phyloP scores from a whole-genome alignment of 805 yeast species.

The Kodamaea fukazawae region DNA sequence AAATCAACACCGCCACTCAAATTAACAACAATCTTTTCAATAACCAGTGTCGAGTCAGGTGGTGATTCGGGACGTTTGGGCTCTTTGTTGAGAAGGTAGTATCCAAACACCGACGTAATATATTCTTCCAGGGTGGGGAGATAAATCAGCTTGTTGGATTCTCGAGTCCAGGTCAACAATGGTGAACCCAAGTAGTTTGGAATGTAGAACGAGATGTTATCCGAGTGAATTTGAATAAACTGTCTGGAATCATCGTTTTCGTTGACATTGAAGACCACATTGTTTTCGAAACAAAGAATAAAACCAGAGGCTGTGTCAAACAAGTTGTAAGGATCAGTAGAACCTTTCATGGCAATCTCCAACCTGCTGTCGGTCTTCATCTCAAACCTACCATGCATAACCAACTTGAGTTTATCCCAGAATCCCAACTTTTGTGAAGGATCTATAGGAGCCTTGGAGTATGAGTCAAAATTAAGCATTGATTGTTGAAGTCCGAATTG shows the following conservation, averaged over 20 bases:
- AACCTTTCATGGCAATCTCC: slow-evolving; percentile 66
- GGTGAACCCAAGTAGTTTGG: slow-evolving; percentile 66
- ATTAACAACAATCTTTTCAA: slow-evolving; percentile 55
- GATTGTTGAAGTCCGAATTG: slow-evolving; percentile 82
- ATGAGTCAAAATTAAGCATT: slow-evolving; percentile 73
- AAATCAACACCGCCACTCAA: slow-evolving; percentile 61
- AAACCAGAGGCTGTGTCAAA: slow-evolving; percentile 73
- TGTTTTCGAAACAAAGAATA: slow-evolving; percentile 63
- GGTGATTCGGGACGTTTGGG: slow-evolving; percentile 3
- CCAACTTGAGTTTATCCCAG: slow-evolving; percentile 84
- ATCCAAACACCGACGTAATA: slow-evolving; percentile 48
- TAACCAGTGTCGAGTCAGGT: slow-evolving; percentile 11
- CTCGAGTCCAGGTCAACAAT: slow-evolving; percentile 57
- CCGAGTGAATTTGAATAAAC: slow-evolving; percentile 62
- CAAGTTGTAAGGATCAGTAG: slow-evolving; percentile 74
- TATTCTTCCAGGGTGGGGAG: slow-evolving; percentile 45
- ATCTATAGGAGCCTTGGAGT: slow-evolving; percentile 87
- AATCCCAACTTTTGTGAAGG: slow-evolving; percentile 82
- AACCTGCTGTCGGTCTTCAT: slow-evolving; percentile 49
- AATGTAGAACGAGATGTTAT: slow-evolving; percentile 63
- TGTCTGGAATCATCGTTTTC: slow-evolving; percentile 64
- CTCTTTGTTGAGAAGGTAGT: slow-evolving; percentile 36
- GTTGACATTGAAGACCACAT: slow-evolving; percentile 61
- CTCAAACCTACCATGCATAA: slow-evolving; percentile 68
- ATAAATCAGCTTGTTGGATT: slow-evolving; percentile 41